Conservation (phyloP, 129 eudicot species). For the Flaveria ramosissima region DNA sequence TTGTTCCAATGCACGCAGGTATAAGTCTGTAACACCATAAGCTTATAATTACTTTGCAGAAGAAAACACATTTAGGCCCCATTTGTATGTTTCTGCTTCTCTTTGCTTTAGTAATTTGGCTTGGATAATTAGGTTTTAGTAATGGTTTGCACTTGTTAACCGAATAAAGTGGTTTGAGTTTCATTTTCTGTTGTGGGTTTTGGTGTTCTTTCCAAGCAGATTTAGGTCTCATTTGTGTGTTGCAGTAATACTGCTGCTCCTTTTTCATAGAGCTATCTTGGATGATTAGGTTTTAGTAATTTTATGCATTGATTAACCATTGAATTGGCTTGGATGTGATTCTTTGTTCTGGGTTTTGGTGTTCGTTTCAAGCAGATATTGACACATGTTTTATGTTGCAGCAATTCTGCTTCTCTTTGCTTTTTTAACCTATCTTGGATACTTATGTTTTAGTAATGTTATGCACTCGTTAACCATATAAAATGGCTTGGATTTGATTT, state of each 20-base stretch:
- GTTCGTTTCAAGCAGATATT: neutral
- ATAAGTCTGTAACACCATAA: neutral
- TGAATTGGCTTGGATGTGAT: neutral
- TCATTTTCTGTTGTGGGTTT: slow-evolving; percentile 9
- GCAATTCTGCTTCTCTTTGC: neutral
- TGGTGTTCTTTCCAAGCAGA: slow-evolving; percentile 44
- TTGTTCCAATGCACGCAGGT: slow-evolving; percentile 95
- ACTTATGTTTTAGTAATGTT: neutral
- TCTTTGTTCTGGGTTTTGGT: neutral
- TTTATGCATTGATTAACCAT: neutral
- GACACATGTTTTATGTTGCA: neutral
- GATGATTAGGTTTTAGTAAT: neutral
- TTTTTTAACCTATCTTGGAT: neutral
- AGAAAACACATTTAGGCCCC: neutral
- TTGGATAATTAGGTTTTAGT: slow-evolving; percentile 2
- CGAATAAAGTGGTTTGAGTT: neutral
- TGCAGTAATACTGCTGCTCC: neutral
- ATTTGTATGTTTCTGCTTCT: slow-evolving; percentile 2
- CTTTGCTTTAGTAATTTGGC: neutral
- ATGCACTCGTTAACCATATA: neutral
- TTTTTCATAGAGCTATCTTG: neutral
- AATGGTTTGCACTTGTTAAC: neutral
- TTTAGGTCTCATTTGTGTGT: slow-evolving; percentile 17
- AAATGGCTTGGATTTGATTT: slow-evolving; percentile 5
- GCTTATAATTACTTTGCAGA: neutral